phyloP scores from a whole-genome alignment of 805 yeast species.

The Monosporozyma servazzii region DNA sequence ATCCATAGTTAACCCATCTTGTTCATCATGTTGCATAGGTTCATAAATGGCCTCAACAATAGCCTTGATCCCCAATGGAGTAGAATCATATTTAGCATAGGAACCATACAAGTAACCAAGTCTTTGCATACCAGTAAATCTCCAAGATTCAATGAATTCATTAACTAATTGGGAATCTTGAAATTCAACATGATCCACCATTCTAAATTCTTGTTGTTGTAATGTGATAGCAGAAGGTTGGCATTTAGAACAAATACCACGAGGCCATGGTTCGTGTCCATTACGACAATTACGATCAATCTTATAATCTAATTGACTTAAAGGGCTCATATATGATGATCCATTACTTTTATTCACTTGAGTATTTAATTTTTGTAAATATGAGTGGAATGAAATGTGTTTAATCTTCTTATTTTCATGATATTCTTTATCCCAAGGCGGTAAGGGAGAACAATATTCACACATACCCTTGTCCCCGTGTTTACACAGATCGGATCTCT shows the following conservation, averaged over 20 bases:
- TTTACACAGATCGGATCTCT: slow-evolving; percentile 55
- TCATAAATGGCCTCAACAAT: slow-evolving; percentile 91
- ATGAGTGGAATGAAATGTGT: slow-evolving; percentile 80
- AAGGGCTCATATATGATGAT: slow-evolving; percentile 71
- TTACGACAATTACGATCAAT: slow-evolving; percentile 55
- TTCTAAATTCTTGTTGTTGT: slow-evolving; percentile 80
- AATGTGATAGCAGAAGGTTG: slow-evolving; percentile 93
- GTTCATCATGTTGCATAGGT: slow-evolving; percentile 79
- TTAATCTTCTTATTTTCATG: slow-evolving; percentile 69
- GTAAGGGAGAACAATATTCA: slow-evolving; percentile 90
- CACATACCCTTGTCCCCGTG: slow-evolving; percentile 96
- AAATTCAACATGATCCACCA: slow-evolving; percentile 97
- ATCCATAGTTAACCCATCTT: slow-evolving; percentile 72
- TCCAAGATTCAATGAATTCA: slow-evolving; percentile 84
- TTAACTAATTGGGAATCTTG: slow-evolving; percentile 65
- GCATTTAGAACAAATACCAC: slow-evolving; percentile 90
- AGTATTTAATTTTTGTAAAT: slow-evolving; percentile 64
- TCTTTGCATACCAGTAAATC: slow-evolving; percentile 79
- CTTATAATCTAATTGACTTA: slow-evolving; percentile 58
- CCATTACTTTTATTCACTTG: slow-evolving; percentile 49
- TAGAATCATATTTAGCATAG: slow-evolving; percentile 62
- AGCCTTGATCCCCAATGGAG: slow-evolving; percentile 87
- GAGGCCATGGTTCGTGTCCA: slow-evolving; percentile 92
- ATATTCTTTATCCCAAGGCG: slow-evolving; percentile 85
- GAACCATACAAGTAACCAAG: slow-evolving; percentile 78